phyloP scores from a whole-genome alignment of 2,329 filamentous ascomycete species.

The Harringtonia lauricola region DNA sequence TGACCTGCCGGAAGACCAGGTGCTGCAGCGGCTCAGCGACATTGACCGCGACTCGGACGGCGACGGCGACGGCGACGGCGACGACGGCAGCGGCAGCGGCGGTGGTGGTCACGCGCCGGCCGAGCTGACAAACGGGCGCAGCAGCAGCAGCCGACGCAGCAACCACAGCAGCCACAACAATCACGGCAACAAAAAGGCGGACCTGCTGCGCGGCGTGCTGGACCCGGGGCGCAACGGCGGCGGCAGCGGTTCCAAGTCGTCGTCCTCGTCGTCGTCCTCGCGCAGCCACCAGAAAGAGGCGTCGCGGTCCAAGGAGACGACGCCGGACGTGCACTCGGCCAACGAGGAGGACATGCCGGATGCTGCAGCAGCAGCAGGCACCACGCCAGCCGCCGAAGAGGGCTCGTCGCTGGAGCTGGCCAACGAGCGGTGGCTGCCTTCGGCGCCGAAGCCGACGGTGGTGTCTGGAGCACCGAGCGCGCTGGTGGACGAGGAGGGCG shows the following conservation, averaged over 20 bases:
- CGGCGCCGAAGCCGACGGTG: conserved; percentile 44
- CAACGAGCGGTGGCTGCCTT: conserved; percentile 54
- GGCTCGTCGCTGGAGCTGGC: conserved; percentile 46
- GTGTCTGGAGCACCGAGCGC: conserved; percentile 42
- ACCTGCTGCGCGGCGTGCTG: conserved; percentile 76
- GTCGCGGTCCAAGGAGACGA: conserved; percentile 76
- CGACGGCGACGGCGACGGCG: conserved; percentile 58
- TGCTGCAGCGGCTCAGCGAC: conserved; percentile 55
- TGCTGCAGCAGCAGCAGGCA: too few species aligned
- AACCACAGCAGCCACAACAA: too few species aligned
- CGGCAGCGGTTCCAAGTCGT: conserved; percentile 53
- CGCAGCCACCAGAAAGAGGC: conserved; percentile 70
- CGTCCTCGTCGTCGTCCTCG: too few species aligned
- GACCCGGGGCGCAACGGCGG: conserved; percentile 62
- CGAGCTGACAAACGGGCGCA: conserved; percentile 57
- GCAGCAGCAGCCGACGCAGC: conserved; percentile 38
- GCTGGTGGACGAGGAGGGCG: conserved; percentile 37
- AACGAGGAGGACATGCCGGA: conserved; percentile 67
- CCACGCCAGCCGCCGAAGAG: conserved; percentile 25
- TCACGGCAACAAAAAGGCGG: conserved; percentile 70
- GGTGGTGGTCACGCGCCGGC: conserved; percentile 59
- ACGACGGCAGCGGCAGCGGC: conserved; percentile 64
- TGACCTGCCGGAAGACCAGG: conserved; percentile 58
- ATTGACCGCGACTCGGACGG: conserved; percentile 65
- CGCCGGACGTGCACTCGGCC: conserved; percentile 69